Percentiles rank a stretch among this genome's conserved stretches.
Evolutionary conservation across 768 basidiomycete species (phyloP).

Genomic region (Cystobasidium ongulense): DNA sequence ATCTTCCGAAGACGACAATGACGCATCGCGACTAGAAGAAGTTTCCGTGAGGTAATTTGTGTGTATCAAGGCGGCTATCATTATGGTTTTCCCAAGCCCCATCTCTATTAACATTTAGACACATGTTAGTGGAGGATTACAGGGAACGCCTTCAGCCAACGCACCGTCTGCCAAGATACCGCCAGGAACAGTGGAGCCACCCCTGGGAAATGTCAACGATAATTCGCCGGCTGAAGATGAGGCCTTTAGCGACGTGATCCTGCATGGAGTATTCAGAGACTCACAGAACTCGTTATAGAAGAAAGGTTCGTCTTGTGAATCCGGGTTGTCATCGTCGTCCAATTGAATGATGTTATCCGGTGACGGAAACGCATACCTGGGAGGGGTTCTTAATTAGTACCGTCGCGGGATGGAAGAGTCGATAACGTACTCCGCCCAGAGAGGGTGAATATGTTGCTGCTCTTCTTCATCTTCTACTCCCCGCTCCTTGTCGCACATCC

Average conservation of each 20-base stretch:
- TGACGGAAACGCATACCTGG: constrained; percentile 62
- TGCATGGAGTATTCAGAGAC: constrained; percentile 28
- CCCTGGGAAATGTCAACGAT: constrained; percentile 71
- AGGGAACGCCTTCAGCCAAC: constrained; percentile 5
- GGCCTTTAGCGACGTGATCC: not conserved
- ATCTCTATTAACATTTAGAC: constrained; percentile 46
- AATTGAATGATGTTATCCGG: constrained; percentile 62
- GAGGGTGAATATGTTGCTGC: constrained; percentile 76
- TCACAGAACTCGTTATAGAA: constrained; percentile 84
- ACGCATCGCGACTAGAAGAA: constrained; percentile 37
- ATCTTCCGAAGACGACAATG: not conserved
- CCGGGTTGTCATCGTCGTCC: constrained; percentile 72
- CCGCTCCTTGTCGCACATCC: constrained; percentile 83
- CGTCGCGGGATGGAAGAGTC: too few species aligned
- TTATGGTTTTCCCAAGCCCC: constrained; percentile 95
- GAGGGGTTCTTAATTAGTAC: too few species aligned
- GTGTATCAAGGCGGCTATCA: constrained; percentile 65
- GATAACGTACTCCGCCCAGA: constrained; percentile 74
- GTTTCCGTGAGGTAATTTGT: constrained; percentile 32
- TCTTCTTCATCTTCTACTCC: constrained; percentile 60
- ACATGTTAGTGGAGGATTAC: not conserved
- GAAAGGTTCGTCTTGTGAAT: constrained; percentile 66
- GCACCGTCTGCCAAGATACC: constrained; percentile 76
- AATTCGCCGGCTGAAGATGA: constrained; percentile 55
- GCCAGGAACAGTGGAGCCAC: constrained; percentile 66